Percentiles rank a stretch among this genome's conserved stretches.
Conservation (phyloP, 2,329 filamentous ascomycete species). For the Aspergillus thermomutatus region DNA sequence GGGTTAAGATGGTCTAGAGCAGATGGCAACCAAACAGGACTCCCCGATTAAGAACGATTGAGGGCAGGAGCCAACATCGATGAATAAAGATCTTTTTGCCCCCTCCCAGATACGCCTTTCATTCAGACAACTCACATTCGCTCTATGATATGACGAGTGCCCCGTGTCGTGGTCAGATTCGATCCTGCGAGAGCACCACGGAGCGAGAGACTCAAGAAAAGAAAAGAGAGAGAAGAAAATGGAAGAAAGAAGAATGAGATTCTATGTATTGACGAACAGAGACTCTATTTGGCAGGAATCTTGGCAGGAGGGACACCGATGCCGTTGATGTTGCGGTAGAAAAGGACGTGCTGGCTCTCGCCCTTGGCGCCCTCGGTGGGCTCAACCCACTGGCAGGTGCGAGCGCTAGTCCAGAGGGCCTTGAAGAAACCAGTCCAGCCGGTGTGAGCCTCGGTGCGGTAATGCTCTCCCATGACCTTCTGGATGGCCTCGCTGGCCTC, state of each 20-base stretch:
- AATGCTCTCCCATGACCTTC: constrained; percentile 91
- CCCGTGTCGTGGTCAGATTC: constrained; percentile 17
- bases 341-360: constrained; percentile 78
- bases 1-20: neutral
- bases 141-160: constrained; percentile 1
- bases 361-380: constrained; percentile 76
- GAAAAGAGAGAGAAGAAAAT: constrained; percentile 4
- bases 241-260: constrained; percentile 3
- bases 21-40: neutral
- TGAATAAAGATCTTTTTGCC: neutral
- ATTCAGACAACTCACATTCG: constrained; percentile 1
- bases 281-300: constrained; percentile 29
- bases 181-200: constrained; percentile 24
- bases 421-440: constrained; percentile 80
- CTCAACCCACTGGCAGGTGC: constrained; percentile 97
- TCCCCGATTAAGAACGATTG: neutral
- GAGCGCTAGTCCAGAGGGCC: constrained; percentile 74
- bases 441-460: constrained; percentile 75
- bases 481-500: constrained; percentile 94
- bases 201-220: constrained; percentile 9
- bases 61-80: neutral
- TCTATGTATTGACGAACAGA: constrained; percentile 12
- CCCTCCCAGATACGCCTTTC: constrained; percentile 3
- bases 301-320: constrained; percentile 62
- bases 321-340: constrained; percentile 94